Evolutionary conservation across 108 stramenopile genomes (phyloP), one percentile per base, ranked within the genome.

Genomic region (Ochromonas danica): DNA sequence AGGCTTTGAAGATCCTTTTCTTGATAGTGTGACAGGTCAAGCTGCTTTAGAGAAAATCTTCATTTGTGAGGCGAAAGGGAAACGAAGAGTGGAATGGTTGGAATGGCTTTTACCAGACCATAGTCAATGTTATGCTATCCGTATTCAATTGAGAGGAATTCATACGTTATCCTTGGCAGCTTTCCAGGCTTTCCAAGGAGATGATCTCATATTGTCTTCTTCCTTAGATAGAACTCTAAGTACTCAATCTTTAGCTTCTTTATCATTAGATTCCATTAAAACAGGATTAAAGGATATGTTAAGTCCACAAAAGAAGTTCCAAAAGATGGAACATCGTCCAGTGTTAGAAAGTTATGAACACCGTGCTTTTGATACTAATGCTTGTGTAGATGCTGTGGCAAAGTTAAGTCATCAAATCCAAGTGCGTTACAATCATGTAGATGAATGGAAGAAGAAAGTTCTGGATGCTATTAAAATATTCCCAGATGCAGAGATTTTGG

Each of bases 1-100:
- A 31, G 67, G 67, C 10, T 70, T 70, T 40, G 67, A 70, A 31
- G 67, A 70, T 70, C 67, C 67, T 14, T 70, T 70, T 31, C 22
- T 70, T 10, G 67, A 70, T 40, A 70, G 67, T 57, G 51, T 57
- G 51, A 10, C 22, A 17, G 51, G 51, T 17, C 10, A 57, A 57
- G 51, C 51, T 17, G 51, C 22, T 22, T 10, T 17, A 10, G 22
- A 57, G 51, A 57, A 57, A 57, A 22, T 57, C 10, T 57, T 57
- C 22, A 17, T 22, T 10, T 17, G 10, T 22, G 51, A 57, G 22
- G 17, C 51, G 17, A 57, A 22, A 17, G 51, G 22, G 17, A 10
- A 57, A 10, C 10, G 22, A 40, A 14, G 40, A 40, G 14, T 17
- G 14, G 10, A 17, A 22, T 10, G 10, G 36, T 22, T 70, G 22